phyloP scores from a whole-genome alignment of 306 rosid species.

The Casuarina cunninghamiana region DNA sequence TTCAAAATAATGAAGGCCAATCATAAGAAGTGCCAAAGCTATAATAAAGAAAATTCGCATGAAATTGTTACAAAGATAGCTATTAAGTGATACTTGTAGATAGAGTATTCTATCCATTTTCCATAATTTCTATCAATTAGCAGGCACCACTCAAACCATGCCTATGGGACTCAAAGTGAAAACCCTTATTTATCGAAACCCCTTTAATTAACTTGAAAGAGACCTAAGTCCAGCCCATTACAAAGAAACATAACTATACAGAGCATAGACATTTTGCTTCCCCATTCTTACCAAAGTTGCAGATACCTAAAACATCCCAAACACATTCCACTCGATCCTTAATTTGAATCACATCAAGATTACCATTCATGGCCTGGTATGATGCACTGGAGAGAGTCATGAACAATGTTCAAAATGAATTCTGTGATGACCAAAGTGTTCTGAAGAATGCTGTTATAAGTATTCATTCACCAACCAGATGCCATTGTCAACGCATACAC shows the following conservation, averaged over 20 bases:
- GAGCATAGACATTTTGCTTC: not conserved
- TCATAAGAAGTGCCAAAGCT: not conserved
- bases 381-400: too few species aligned
- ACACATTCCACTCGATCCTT: not conserved
- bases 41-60: too few species aligned
- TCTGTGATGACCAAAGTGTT: not conserved
- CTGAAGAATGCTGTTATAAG: not conserved
- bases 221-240: not conserved
- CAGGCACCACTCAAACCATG: not conserved
- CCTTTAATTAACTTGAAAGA: not conserved
- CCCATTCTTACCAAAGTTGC: not conserved
- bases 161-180: not conserved
- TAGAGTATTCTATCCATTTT: not conserved
- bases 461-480: not conserved
- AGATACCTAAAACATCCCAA: not conserved
- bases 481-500: not conserved
- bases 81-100: not conserved
- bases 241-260: not conserved
- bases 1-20: not conserved
- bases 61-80: too few species aligned
- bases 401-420: not conserved
- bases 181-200: conserved; percentile 2
- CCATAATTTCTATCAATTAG: conserved; percentile 13
- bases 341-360: not conserved
- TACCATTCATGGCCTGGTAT: not conserved